A percentile compares a stretch with the other conserved stretches of the same genome.
These are phyloP conservation scores for Emydomyces testavorans DNA, from an alignment of 2,329 filamentous ascomycete genomes.

Conservation along the genomic window DNA sequence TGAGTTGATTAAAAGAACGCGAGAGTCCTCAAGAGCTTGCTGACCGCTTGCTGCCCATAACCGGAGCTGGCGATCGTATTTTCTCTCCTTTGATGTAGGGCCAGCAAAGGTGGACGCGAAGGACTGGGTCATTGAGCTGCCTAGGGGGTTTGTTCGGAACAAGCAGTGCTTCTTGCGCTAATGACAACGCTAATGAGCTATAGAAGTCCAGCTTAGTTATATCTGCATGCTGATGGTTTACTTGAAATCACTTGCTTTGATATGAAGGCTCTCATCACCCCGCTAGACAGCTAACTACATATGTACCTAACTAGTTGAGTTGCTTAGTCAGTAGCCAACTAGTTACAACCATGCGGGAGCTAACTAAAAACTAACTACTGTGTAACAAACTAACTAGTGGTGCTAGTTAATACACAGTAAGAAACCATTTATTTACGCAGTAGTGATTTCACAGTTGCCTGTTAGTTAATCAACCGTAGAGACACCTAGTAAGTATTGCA, in stretches of 20 bases:
- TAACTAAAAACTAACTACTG: neutral
- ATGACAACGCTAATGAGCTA: neutral
- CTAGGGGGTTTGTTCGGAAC: neutral
- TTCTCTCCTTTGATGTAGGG: slow-evolving; percentile 54
- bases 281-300: no score
- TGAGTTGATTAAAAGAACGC: slow-evolving; percentile 82
- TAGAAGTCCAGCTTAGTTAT: no score
- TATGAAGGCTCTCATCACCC: no score
- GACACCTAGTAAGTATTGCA: no score
- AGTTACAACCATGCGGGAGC: slow-evolving; percentile 50
- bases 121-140: slow-evolving; percentile 26
- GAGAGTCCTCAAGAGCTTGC: slow-evolving; percentile 75
- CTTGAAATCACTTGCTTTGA: no score
- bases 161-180: neutral
- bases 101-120: slow-evolving; percentile 31
- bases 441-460: no score
- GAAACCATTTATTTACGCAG: no score
- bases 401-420: no score
- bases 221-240: no score
- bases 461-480: no score
- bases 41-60: slow-evolving; percentile 92
- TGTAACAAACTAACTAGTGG: no score
- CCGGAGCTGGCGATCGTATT: slow-evolving; percentile 89
- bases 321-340: neutral
- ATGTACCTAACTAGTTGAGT: no score